Evolutionary conservation across 1,284 basidiomycete genomes (phyloP), one percentile per base, ranked within the genome.

Genomic region (Sanguinoderma infundibulare): DNA sequence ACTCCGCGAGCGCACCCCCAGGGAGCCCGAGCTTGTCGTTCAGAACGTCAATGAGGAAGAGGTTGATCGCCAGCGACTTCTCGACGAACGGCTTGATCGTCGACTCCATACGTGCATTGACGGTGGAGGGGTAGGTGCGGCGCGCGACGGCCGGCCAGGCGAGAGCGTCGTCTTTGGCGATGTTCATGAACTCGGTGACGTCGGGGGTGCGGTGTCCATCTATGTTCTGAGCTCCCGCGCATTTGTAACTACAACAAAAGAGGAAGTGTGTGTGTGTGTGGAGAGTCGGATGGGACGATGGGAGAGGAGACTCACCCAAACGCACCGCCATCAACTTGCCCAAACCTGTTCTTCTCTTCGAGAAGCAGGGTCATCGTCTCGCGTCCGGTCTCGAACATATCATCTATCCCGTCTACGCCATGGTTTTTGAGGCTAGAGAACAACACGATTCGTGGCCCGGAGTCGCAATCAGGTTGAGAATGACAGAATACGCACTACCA

Each of bases 401-500:
- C 66, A 12, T 73, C 68, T 3, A 73, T 73, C 12, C 55, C 64
- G 15, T 77, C 74, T 17, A 70, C 70, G 3, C 73, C 75, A 57
- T 77, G 73, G 57, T 78, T 77, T 63, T 75, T 74, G 38, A 75
- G 54, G 53, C 74, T 75, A 34, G 2, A 10, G 12, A 1, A 44
- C 51, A 24, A 36, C 32, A 17, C 32, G 6, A 12, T 2, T 8
- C 3, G 8, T 0, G n/a, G 2, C n/a, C n/a, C n/a, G n/a, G n/a
- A n/a, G n/a, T n/a, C n/a, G n/a, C n/a, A n/a, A n/a, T n/a, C n/a
- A n/a, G n/a, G n/a, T n/a, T n/a, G n/a, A n/a, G n/a, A n/a, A n/a
- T n/a, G n/a, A n/a, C n/a, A n/a, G n/a, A 22, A 49, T 34, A 74
- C 74, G 50, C 54, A 76, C 74, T 76, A 76, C 74, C 74, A 76